These are phyloP conservation scores for Epichloe typhina DNA, from an alignment of 2,329 filamentous ascomycete species.

Conservation along the genomic window DNA sequence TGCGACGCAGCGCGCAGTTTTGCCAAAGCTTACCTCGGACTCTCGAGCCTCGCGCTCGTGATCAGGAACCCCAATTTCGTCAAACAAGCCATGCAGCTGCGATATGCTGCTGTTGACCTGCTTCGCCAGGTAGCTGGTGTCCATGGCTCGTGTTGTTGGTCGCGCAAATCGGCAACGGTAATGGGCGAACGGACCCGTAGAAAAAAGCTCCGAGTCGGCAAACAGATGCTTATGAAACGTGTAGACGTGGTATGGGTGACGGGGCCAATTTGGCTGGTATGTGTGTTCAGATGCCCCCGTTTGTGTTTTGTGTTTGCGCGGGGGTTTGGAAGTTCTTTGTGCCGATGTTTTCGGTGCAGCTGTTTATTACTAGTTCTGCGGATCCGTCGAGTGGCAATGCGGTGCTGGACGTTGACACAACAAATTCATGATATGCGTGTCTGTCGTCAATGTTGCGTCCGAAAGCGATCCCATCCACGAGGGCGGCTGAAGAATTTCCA, in stretches of 20 bases:
- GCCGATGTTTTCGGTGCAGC: not conserved
- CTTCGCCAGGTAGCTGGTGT: slow-evolving; percentile 83
- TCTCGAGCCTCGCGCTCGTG: slow-evolving; percentile 88
- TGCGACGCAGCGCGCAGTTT: not conserved
- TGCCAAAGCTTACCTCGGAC: slow-evolving; percentile 50
- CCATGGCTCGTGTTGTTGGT: slow-evolving; percentile 39
- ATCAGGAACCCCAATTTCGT: slow-evolving; percentile 89
- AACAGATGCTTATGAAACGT: not conserved
- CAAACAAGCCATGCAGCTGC: slow-evolving; percentile 87
- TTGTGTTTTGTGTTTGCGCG: not conserved
- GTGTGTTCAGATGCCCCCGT: not conserved
- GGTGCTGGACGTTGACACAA: not conserved
- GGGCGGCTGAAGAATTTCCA: not conserved
- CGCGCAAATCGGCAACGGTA: not conserved
- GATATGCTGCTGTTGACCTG: slow-evolving; percentile 91
- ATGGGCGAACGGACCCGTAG: not conserved
- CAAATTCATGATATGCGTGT: slow-evolving; percentile 2
- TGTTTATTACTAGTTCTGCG: not conserved
- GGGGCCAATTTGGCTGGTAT: not conserved
- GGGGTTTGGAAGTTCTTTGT: not conserved
- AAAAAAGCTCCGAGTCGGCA: not conserved
- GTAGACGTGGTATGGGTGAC: not conserved
- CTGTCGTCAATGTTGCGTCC: not conserved
- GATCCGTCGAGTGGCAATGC: not conserved
- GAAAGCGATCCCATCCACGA: not conserved